Evolutionary conservation across 179 eudicot genomes (phyloP).

Genomic region (Silene vulgaris): DNA sequence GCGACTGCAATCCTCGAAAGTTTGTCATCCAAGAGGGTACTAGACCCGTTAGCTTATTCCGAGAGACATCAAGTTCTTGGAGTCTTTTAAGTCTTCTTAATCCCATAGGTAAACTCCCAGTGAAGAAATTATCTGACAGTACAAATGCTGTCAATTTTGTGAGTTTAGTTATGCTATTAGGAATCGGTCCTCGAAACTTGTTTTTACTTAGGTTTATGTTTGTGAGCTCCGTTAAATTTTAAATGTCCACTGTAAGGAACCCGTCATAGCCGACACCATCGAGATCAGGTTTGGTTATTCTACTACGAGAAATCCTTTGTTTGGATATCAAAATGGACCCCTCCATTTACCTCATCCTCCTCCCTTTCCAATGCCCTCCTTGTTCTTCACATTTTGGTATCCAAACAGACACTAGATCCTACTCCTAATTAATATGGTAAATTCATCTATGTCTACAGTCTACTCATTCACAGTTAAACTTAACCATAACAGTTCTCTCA

Average conservation of each 20-base stretch:
- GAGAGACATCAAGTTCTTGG: slow-evolving; percentile 42
- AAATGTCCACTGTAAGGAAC: slow-evolving; percentile 47
- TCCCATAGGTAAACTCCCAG: slow-evolving; percentile 41
- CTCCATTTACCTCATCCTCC: slow-evolving; percentile 2
- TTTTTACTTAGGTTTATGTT: slow-evolving; percentile 49
- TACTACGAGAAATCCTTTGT: slow-evolving; percentile 37
- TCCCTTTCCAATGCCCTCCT: too few relatives aligned
- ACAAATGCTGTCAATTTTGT: slow-evolving; percentile 39
- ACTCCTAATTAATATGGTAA: too few relatives aligned
- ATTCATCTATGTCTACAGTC: too few relatives aligned
- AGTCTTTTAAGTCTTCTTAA: slow-evolving; percentile 40
- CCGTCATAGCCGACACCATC: slow-evolving; percentile 63
- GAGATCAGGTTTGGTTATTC: slow-evolving; percentile 43
- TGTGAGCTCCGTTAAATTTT: slow-evolving; percentile 56
- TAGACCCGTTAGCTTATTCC: slow-evolving; percentile 50
- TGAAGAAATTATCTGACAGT: slow-evolving; percentile 48
- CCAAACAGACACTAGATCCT: too few relatives aligned
- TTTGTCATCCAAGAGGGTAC: slow-evolving; percentile 40
- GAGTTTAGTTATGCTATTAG: slow-evolving; percentile 35
- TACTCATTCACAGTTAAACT: too few relatives aligned
- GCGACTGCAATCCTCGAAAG: slow-evolving; percentile 30
- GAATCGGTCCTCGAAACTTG: slow-evolving; percentile 64
- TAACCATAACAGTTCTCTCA: too few relatives aligned
- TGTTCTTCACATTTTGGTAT: too few relatives aligned
- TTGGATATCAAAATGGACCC: slow-evolving; percentile 42